Base-by-base conservation (phyloP, 768 basidiomycete genomes). In the Leccinum barrowsii region DNA sequence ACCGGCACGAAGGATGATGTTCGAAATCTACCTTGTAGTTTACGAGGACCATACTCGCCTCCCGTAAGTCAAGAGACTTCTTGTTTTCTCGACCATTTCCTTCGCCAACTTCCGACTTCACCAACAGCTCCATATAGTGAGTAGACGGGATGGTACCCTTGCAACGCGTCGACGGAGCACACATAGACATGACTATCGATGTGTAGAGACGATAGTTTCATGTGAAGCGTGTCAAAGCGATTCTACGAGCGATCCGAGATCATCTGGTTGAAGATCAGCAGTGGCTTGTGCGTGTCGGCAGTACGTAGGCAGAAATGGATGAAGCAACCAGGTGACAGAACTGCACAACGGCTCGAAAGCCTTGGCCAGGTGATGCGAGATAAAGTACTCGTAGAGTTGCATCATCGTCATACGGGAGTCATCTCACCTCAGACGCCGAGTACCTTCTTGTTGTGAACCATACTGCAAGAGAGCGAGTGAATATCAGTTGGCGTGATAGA, bases 401-500 rank as follows among this genome's bases (percentile, higher is more conserved):
- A 15, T 35, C 2, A 35, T 35, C 13, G 13, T 35, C 5, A 35
- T 12, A 26, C 26, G 26, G 7, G 26, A 1, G 87, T 82, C 0
- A 95, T 98, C 75, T 98, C 97, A 63, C 97, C 96, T 64, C 96
- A 98, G 57, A 92, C 91, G 65, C 92, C 96, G 46, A 98, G 81
- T 7, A 93, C 82, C 74, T 91, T 91, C 79, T 89, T 94, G 77
- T 97, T 95, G 72, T 96, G 94, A 61, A 97, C 89, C 94, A 97
- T 96, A 7, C 94, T 97, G 54, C n/a, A 52, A 56, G 54, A 42
- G 21, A 30, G 3, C 21, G 15, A 34, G 22, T 28, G 6, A 49
- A 26, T 7, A 34, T 47, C 24, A n/a, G 32, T n/a, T 11, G 37
- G 2, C 15, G 48, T 2, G 15, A 49, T 15, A 47, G 12, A 49